phyloP scores from a whole-genome alignment of 1,284 basidiomycete species.

The Sporisorium reilianum region DNA sequence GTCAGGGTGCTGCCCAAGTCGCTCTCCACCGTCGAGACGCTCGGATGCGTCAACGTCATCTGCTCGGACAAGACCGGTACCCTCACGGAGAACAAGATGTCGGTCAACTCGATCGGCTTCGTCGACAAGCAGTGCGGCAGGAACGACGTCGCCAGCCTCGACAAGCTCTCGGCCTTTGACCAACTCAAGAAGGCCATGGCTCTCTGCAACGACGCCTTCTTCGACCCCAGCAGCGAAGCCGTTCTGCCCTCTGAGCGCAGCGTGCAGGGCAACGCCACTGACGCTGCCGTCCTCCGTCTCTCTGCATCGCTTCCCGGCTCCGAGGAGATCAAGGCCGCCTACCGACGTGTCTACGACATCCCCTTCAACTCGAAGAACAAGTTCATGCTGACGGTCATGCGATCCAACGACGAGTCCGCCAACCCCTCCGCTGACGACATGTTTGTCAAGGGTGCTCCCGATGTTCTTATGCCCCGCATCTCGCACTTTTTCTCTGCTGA shows the following conservation, averaged over 20 bases:
- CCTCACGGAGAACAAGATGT: constrained; percentile 75
- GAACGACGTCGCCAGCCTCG: constrained; percentile 36
- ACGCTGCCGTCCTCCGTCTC: constrained; percentile 76
- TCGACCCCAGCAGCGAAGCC: constrained; percentile 70
- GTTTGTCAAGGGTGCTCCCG: constrained; percentile 62
- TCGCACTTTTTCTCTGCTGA: constrained; percentile 32
- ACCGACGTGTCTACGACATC: constrained; percentile 70
- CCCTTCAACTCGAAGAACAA: constrained; percentile 78
- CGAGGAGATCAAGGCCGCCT: constrained; percentile 65
- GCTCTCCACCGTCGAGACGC: constrained; percentile 77
- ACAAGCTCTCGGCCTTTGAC: constrained; percentile 32
- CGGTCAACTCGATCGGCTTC: constrained; percentile 70
- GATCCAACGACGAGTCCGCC: constrained; percentile 67
- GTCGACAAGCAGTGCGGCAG: constrained; percentile 64
- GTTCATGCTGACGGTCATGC: constrained; percentile 74
- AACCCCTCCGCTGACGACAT: constrained; percentile 58
- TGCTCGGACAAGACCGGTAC: constrained; percentile 83
- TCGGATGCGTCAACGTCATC: constrained; percentile 76
- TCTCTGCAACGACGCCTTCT: constrained; percentile 77
- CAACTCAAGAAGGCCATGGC: constrained; percentile 71
- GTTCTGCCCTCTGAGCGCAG: constrained; percentile 57
- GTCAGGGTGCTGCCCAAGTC: constrained; percentile 78
- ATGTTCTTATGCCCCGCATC: constrained; percentile 70
- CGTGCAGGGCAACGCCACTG: constrained; percentile 77
- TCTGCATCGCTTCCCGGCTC: constrained; percentile 72